These are phyloP conservation scores for Mycena amicta DNA, from an alignment of 768 basidiomycete species.

Conservation along the genomic window DNA sequence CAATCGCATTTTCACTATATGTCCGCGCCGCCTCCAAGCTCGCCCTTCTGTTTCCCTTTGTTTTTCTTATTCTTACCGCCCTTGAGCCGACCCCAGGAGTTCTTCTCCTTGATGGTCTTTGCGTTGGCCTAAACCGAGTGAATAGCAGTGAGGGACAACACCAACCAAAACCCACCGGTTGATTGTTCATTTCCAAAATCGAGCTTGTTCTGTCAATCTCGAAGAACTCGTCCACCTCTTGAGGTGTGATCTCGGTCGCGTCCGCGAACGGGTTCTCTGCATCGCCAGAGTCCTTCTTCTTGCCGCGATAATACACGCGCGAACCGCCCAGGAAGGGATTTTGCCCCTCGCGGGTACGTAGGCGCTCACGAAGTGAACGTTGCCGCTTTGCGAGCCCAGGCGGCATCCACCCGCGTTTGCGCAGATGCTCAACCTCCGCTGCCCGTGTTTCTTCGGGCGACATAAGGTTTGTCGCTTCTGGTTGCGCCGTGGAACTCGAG, in stretches of 20 bases:
- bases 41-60: constrained; percentile 17
- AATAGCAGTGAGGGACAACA: background rate
- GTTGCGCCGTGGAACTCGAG: constrained; percentile 6
- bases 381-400: constrained; percentile 24
- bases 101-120: constrained; percentile 16
- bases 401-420: constrained; percentile 28
- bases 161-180: constrained; percentile 8
- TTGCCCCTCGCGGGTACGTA: constrained; percentile 15
- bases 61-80: constrained; percentile 24
- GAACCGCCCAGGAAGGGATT: constrained; percentile 25
- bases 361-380: constrained; percentile 22
- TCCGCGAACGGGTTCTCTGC: constrained; percentile 23
- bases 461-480: constrained; percentile 13
- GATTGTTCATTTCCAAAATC: constrained; percentile 21
- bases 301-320: constrained; percentile 13
- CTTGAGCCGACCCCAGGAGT: constrained; percentile 19
- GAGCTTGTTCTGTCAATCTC: constrained; percentile 26
- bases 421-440: constrained; percentile 23
- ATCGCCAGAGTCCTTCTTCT: constrained; percentile 11
- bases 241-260: constrained; percentile 19
- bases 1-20: constrained; percentile 13
- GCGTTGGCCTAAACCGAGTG: background rate
- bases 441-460: constrained; percentile 20
- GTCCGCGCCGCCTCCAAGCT: constrained; percentile 20
- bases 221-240: constrained; percentile 27